These are phyloP conservation scores for Cercospora sesami DNA, from an alignment of 2,329 filamentous ascomycete genomes.

Conservation along the genomic window DNA sequence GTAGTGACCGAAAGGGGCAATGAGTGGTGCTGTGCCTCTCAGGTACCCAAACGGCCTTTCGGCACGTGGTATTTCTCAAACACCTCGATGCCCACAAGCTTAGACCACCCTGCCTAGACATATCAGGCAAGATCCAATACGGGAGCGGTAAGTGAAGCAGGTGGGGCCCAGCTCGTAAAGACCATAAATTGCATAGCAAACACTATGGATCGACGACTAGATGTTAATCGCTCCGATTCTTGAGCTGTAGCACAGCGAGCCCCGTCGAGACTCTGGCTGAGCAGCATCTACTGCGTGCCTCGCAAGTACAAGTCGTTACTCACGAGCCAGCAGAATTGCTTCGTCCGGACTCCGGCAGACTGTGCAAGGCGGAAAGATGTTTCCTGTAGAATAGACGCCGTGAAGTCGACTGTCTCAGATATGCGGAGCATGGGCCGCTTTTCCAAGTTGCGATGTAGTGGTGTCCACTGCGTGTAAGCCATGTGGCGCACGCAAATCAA, in stretches of 20 bases:
- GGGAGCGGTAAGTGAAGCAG: not conserved
- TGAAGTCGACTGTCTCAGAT: not conserved
- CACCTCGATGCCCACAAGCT: not conserved
- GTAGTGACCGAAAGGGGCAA: constrained; percentile 29
- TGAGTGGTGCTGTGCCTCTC: not conserved
- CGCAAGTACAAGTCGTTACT: not conserved
- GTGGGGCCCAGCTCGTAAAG: not conserved
- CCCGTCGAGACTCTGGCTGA: not conserved
- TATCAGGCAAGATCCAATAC: not conserved
- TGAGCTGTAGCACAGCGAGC: not conserved
- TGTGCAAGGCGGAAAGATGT: not conserved
- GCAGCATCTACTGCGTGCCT: not conserved
- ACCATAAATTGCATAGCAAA: not conserved
- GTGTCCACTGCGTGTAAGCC: constrained; percentile 24
- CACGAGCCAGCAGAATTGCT: not conserved
- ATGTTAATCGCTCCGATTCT: not conserved
- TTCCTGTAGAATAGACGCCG: not conserved
- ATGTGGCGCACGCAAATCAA: constrained; percentile 4
- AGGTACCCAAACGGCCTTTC: constrained; percentile 25
- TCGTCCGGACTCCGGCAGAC: not conserved
- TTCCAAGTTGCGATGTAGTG: not conserved
- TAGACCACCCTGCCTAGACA: not conserved
- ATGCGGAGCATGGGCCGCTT: constrained; percentile 6
- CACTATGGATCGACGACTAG: not conserved
- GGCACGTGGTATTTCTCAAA: constrained; percentile 2